Conservation (phyloP, 2,329 filamentous ascomycete species). For the Cladobotryum mycophilum region DNA sequence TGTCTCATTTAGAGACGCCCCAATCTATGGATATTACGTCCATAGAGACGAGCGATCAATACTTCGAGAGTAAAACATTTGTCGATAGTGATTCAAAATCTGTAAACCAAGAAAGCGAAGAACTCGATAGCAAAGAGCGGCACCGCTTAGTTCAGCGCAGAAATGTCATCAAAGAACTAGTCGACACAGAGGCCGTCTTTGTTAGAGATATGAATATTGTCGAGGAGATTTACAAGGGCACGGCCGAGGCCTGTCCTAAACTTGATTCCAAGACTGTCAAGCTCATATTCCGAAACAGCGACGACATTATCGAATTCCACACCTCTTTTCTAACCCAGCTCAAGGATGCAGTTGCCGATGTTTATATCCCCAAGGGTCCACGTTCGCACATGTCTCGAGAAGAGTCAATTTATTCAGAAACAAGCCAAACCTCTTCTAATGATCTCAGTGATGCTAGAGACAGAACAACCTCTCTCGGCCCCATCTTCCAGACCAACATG, state of each 20-base stretch:
- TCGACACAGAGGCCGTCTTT: constrained; percentile 89
- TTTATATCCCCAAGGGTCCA: constrained; percentile 62
- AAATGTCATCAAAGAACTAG: constrained; percentile 81
- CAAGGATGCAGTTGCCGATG: constrained; percentile 69
- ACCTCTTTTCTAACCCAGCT: constrained; percentile 71
- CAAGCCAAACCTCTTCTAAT: constrained; percentile 30
- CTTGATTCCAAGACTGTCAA: constrained; percentile 81
- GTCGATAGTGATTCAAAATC: constrained; percentile 33
- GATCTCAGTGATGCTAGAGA: constrained; percentile 48
- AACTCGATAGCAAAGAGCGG: constrained; percentile 47
- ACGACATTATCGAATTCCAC: constrained; percentile 84
- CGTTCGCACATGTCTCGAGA: constrained; percentile 37
- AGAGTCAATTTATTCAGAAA: constrained; percentile 35
- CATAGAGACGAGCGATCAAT: constrained; percentile 36
- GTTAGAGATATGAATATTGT: constrained; percentile 95
- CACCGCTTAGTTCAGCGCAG: constrained; percentile 74
- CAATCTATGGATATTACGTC: constrained; percentile 44
- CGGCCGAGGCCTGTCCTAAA: constrained; percentile 72
- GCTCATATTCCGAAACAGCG: constrained; percentile 85
- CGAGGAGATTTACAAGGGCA: constrained; percentile 95
- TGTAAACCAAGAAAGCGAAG: constrained; percentile 32
- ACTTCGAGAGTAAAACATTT: constrained; percentile 30
- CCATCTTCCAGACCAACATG: constrained; percentile 50
- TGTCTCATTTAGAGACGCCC: constrained; percentile 36
- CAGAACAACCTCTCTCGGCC: constrained; percentile 45